Percentiles rank a stretch among this genome's conserved stretches.
Evolutionary conservation across 306 rosid species (phyloP).

Genomic region (Pyrus betulifolia): DNA sequence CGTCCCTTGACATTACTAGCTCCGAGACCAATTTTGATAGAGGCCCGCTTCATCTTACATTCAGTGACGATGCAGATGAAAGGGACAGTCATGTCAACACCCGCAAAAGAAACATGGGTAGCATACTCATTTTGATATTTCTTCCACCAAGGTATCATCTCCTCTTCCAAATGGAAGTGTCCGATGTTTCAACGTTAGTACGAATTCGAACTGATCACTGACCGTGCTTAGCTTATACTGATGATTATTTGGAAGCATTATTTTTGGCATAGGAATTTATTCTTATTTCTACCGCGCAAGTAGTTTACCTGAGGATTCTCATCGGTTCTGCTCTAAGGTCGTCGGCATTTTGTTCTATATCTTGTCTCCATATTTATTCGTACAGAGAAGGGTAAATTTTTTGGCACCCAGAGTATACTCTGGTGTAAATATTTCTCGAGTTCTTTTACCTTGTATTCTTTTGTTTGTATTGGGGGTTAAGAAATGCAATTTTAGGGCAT

Average conservation of each 20-base stretch:
- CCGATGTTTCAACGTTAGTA: conserved; percentile 76
- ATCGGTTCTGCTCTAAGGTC: neutral
- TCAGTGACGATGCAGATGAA: conserved; percentile 42
- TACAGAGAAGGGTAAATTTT: conserved; percentile 16
- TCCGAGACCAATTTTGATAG: conserved; percentile 26
- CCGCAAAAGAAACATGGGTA: conserved; percentile 56
- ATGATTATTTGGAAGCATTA: conserved; percentile 92
- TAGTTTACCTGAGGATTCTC: neutral
- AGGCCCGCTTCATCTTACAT: conserved; percentile 75
- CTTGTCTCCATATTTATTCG: neutral
- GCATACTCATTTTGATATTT: conserved; percentile 66
- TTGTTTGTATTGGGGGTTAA: neutral
- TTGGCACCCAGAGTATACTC: conserved; percentile 14
- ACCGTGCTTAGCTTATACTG: conserved; percentile 96
- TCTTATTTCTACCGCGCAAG: neutral
- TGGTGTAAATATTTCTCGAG: conserved; percentile 8
- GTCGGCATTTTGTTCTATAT: conserved; percentile 13
- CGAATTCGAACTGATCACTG: conserved; percentile 92
- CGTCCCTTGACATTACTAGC: conserved; percentile 26
- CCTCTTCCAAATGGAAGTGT: conserved; percentile 91
- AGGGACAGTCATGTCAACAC: conserved; percentile 26
- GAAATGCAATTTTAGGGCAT: conserved; percentile 2
- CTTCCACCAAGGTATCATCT: conserved; percentile 97
- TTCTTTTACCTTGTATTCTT: conserved; percentile 9
- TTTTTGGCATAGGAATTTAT: conserved; percentile 41